phyloP scores from a whole-genome alignment of 495 filamentous ascomycete species.

The Glutinoglossum americanum region DNA sequence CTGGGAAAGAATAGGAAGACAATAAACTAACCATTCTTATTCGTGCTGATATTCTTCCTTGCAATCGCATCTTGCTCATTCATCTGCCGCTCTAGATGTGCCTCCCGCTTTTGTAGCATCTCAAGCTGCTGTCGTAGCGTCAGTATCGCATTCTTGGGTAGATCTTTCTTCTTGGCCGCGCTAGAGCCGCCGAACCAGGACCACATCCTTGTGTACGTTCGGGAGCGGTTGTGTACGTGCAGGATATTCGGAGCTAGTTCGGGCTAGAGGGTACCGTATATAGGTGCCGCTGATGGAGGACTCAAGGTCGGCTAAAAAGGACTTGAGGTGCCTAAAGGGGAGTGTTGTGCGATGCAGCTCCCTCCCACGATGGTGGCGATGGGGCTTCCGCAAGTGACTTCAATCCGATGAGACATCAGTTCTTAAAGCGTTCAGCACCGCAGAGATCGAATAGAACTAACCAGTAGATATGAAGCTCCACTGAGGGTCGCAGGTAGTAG shows the following conservation, averaged over 20 bases:
- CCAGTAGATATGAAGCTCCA: not conserved
- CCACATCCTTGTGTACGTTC: slow-evolving; percentile 32
- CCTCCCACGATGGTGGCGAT: not conserved
- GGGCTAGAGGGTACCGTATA: not conserved
- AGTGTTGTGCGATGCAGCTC: not conserved
- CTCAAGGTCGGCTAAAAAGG: not conserved
- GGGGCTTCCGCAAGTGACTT: not conserved
- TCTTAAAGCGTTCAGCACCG: not conserved
- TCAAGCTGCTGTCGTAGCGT: slow-evolving; percentile 71
- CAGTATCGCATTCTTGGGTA: slow-evolving; percentile 92
- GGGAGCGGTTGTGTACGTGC: not conserved
- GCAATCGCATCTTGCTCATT: slow-evolving; percentile 80
- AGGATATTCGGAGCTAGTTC: not conserved
- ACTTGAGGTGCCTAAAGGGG: not conserved
- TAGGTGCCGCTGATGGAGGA: not conserved
- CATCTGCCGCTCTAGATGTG: slow-evolving; percentile 75
- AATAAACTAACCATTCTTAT: slow-evolving; percentile 53
- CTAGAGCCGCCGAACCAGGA: slow-evolving; percentile 68
- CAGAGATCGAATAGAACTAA: not conserved
- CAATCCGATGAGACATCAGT: not conserved
- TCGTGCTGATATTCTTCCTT: slow-evolving; percentile 71
- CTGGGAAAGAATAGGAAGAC: not conserved
- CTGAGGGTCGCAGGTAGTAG: not conserved
- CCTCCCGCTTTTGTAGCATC: slow-evolving; percentile 94
- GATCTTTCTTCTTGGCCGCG: slow-evolving; percentile 71